Evolutionary conservation across 257 asterid species (phyloP), one percentile per base, ranked within the genome.

Genomic region (Solanum sparsipilum): DNA sequence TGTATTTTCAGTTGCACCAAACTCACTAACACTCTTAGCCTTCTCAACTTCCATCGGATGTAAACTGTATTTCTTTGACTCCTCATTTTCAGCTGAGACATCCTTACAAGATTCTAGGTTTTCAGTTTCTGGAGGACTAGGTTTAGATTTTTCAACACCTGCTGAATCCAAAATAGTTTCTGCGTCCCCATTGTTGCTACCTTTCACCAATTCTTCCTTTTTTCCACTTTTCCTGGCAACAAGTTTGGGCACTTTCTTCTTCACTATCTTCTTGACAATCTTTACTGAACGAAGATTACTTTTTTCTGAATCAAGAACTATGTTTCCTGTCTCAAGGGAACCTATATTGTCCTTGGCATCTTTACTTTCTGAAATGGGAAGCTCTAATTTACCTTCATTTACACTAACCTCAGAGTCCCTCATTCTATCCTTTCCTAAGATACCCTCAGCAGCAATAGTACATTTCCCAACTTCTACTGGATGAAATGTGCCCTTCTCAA

Each of bases 231-330:
- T 60, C 35, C 38, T 81, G 32, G 90, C 75, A 84, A 83, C 86
- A 91, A 91, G 92, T 91, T 92, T 94, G 10, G 93, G 93, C 86
- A 95, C 97, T 90, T 88, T 91, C 95, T 87, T 94, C 94, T 90
- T 95, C 84, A 95, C 91, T 67, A 95, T 88, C 91, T 92, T 94
- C 92, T 92, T 94, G 67, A 95, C 95, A 68, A 93, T 56, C 88
- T 89, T 91, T 81, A 93, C 92, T 10, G 87, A 20, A 41, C 38
- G 85, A 41, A 25, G 85, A 18, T 44, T 44, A 27, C 27, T 38
- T 44, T 79, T 79, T 79, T 79, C 85, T 44, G 85, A 79, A 79
- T 44, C 38, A 44, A 44, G 85, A 44, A 79, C 25, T 44, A 44
- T 5, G 85, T 79, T 79, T 79, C 65, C 67, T 44, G 67, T 88